Percentiles rank a stretch among this genome's conserved stretches.
Evolutionary conservation across 2,329 filamentous ascomycete genomes (phyloP).

Genomic region (Kalmusia sp.): DNA sequence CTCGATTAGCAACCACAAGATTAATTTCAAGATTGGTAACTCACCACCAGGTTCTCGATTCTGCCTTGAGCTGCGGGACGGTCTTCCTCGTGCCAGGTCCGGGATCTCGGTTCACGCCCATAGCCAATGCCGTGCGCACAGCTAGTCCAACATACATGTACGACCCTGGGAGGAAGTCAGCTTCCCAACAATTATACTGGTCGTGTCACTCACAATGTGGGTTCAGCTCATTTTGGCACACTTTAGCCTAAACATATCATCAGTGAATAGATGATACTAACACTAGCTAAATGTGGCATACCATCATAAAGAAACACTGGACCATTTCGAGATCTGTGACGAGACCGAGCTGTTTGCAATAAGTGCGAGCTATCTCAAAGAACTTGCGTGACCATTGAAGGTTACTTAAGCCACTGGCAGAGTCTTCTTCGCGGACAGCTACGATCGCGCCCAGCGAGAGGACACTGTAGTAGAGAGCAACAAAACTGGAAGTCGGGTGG

Average conservation of each 20-base stretch:
- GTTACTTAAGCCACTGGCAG: conserved; percentile 52
- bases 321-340: conserved; percentile 57
- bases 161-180: conserved; percentile 28
- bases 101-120: conserved; percentile 55
- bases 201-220: conserved; percentile 40
- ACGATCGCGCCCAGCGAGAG: conserved; percentile 57
- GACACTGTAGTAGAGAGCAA: conserved; percentile 57
- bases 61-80: background rate
- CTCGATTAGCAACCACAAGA: background rate
- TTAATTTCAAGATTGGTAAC: background rate
- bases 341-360: conserved; percentile 50
- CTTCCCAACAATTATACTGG: background rate
- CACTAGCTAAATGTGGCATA: background rate
- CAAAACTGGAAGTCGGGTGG: conserved; percentile 50
- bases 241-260: conserved; percentile 44
- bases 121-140: conserved; percentile 56
- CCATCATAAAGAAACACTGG: conserved; percentile 56
- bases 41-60: conserved; percentile 23
- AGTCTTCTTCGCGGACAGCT: conserved; percentile 53
- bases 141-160: conserved; percentile 59
- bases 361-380: conserved; percentile 52
- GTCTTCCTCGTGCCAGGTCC: conserved; percentile 3
- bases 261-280: background rate
- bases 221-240: conserved; percentile 59
- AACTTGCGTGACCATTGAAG: conserved; percentile 57